Percentiles rank a stretch among this genome's conserved stretches.
Conservation (phyloP, 352 stramenopile species). For the Globisporangium cystogenes region DNA sequence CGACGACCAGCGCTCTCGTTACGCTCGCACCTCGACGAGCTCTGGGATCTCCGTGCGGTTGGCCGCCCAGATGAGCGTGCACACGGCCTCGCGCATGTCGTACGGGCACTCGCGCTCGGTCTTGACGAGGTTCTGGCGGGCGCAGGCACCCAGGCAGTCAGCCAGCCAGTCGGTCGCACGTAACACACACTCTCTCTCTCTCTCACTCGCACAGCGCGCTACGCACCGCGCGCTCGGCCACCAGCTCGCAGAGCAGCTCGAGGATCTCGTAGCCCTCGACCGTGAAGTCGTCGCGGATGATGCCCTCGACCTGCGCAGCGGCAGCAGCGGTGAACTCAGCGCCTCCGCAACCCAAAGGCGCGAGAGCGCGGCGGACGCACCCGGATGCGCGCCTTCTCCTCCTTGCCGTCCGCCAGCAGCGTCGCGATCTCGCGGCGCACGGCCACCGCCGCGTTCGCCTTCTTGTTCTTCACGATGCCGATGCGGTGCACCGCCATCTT, state of each 20-base stretch:
- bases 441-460: constrained; percentile 71
- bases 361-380: constrained; percentile 48
- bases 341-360: too few relatives aligned
- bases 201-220: not conserved
- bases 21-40: constrained; percentile 63
- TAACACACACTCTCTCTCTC: not conserved
- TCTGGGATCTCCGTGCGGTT: constrained; percentile 92
- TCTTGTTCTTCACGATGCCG: constrained; percentile 91
- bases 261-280: constrained; percentile 96
- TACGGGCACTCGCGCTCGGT: constrained; percentile 89
- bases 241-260: constrained; percentile 90
- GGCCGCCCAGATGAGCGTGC: constrained; percentile 92
- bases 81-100: constrained; percentile 91
- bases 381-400: constrained; percentile 93
- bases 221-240: constrained; percentile 88
- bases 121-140: constrained; percentile 80
- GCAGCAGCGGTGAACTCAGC: too few relatives aligned
- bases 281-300: constrained; percentile 95
- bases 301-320: constrained; percentile 66
- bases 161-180: too few relatives aligned
- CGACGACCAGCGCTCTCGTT: not conserved
- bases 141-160: too few relatives aligned
- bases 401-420: constrained; percentile 83
- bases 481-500: constrained; percentile 93
- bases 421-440: constrained; percentile 71